Conservation (phyloP, 768 basidiomycete species). For the Daedaleopsis sinensis region DNA sequence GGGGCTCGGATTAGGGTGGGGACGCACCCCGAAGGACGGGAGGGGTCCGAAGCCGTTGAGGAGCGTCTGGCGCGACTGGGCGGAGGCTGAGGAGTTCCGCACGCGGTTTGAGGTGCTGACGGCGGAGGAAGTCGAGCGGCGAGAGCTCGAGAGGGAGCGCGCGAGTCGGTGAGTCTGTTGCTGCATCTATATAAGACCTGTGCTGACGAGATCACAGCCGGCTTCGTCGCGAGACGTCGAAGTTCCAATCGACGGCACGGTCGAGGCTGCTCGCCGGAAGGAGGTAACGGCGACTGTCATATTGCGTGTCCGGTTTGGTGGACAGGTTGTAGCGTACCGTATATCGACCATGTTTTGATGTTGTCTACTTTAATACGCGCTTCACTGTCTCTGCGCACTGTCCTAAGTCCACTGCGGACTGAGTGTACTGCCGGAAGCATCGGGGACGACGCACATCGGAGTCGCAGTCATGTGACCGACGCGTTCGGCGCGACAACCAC, state of each 20-base stretch:
- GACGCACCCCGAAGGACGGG: constrained; percentile 75
- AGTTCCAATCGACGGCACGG: constrained; percentile 50
- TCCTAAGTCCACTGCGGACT: too few species aligned
- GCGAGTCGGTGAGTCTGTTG: constrained; percentile 61
- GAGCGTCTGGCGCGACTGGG: constrained; percentile 96
- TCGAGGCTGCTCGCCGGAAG: constrained; percentile 25
- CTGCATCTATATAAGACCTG: not conserved
- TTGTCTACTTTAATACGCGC: not conserved
- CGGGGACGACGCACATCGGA: not conserved
- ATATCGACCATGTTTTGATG: not conserved
- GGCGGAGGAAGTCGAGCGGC: constrained; percentile 88
- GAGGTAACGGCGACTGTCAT: constrained; percentile 10
- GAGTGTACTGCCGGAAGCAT: too few species aligned
- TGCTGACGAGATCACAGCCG: constrained; percentile 42
- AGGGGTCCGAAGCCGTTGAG: constrained; percentile 79
- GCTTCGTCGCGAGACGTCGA: constrained; percentile 65
- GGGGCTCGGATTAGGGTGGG: constrained; percentile 76
- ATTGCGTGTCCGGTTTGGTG: not conserved
- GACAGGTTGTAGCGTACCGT: not conserved
- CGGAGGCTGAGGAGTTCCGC: constrained; percentile 86
- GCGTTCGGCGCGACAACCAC: constrained; percentile 17
- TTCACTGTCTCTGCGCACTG: too few species aligned
- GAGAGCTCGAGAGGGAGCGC: constrained; percentile 86
- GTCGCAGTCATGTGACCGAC: constrained; percentile 19
- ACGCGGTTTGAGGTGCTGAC: constrained; percentile 87